Evolutionary conservation across 1,284 basidiomycete genomes (phyloP).

Genomic region (Ceratobasidium papillatum): DNA sequence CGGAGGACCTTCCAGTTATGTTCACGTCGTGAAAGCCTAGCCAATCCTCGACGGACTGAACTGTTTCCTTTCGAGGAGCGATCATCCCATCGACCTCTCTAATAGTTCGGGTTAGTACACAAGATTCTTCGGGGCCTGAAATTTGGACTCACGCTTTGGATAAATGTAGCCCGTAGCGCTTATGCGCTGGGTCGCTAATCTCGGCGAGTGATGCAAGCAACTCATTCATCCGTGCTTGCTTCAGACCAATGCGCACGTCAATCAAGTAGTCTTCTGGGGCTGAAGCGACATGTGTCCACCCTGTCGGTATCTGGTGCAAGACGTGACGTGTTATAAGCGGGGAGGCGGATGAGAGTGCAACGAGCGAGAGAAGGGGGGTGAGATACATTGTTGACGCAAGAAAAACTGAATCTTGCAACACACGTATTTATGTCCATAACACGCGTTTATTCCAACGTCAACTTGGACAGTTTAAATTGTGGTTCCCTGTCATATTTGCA

Average conservation of each 20-base stretch:
- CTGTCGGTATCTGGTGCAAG: constrained; percentile 2
- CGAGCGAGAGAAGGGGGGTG: not conserved
- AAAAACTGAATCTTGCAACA: not conserved
- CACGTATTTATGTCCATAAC: no score
- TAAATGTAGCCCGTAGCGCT: constrained; percentile 13
- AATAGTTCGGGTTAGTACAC: not conserved
- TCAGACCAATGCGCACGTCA: constrained; percentile 30
- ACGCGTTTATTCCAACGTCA: no score
- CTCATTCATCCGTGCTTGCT: constrained; percentile 1
- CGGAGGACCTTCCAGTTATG: not conserved
- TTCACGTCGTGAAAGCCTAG: constrained; percentile 2
- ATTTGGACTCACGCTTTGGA: constrained; percentile 49
- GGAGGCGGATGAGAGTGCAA: not conserved
- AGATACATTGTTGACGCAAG: not conserved
- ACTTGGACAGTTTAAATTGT: no score
- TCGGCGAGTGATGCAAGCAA: not conserved
- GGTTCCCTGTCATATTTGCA: no score
- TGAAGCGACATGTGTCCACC: not conserved
- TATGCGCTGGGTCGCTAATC: constrained; percentile 13
- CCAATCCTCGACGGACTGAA: constrained; percentile 13
- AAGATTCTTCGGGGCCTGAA: constrained; percentile 47
- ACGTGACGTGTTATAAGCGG: not conserved
- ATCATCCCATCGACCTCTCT: not conserved
- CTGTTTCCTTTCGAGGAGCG: not conserved
- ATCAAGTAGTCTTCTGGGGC: constrained; percentile 12